These are phyloP conservation scores for Aspergillus latus DNA, from an alignment of 2,329 filamentous ascomycete species.

Conservation along the genomic window DNA sequence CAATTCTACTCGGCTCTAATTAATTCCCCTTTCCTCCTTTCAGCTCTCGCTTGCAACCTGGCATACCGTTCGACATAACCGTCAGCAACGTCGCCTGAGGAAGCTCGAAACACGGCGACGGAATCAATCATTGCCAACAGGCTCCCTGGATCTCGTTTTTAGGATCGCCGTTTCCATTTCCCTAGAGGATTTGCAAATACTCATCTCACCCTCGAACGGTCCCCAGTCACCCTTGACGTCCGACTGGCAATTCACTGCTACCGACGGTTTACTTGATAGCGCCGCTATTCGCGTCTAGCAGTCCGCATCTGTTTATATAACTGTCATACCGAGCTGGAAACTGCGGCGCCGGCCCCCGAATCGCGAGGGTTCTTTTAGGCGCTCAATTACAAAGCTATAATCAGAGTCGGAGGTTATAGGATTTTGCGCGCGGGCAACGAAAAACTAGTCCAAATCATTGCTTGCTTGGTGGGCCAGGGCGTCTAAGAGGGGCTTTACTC, in stretches of 20 bases:
- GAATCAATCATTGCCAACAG: neutral
- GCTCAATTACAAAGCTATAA: neutral
- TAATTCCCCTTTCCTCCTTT: constrained; percentile 3
- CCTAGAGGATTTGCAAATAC: neutral
- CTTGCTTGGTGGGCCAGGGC: neutral
- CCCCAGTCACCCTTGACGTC: neutral
- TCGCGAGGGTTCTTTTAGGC: neutral
- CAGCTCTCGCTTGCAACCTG: neutral
- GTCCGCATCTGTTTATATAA: neutral
- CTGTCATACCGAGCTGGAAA: neutral
- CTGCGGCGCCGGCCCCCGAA: neutral
- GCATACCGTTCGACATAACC: neutral
- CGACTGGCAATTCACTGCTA: neutral
- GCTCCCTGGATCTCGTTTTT: neutral
- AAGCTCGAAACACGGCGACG: neutral
- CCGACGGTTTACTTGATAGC: neutral
- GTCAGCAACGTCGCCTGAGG: neutral
- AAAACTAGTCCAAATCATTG: neutral
- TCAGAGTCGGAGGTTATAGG: neutral
- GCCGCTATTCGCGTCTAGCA: neutral
- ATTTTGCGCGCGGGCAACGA: neutral
- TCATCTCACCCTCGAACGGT: neutral
- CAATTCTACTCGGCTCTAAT: constrained; percentile 6
- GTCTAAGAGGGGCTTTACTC: neutral
- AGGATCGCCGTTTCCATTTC: neutral